phyloP scores from a whole-genome alignment of 2,329 filamentous ascomycete species.

The Cryphonectria nitschkei region DNA sequence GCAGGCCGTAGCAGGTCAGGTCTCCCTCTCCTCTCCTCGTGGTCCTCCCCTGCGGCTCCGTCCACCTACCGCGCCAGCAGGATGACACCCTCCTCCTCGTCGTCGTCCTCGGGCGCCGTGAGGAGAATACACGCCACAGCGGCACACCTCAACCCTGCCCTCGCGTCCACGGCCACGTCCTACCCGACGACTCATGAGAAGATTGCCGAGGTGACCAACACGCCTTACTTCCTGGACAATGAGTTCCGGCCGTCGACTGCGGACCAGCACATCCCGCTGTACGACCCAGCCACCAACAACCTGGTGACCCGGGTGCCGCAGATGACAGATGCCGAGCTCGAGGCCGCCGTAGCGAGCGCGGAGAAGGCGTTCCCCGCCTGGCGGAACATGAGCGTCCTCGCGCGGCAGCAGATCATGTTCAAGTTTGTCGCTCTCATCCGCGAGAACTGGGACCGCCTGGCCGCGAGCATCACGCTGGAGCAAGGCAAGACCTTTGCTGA shows the following conservation, averaged over 20 bases:
- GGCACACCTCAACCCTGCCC: slow-evolving; percentile 56
- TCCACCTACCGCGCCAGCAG: slow-evolving; percentile 31
- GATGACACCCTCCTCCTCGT: slow-evolving; percentile 33
- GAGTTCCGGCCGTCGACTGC: slow-evolving; percentile 71
- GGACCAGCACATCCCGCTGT: slow-evolving; percentile 75
- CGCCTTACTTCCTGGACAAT: slow-evolving; percentile 83
- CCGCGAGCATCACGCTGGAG: slow-evolving; percentile 83
- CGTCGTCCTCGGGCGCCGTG: slow-evolving; percentile 42
- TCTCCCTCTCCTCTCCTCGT: slow-evolving; percentile 30
- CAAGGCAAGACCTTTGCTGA: slow-evolving; percentile 89
- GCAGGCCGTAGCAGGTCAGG: slow-evolving; percentile 26
- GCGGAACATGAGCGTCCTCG: slow-evolving; percentile 72
- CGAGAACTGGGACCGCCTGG: slow-evolving; percentile 83
- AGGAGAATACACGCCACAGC: slow-evolving; percentile 62
- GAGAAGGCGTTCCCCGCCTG: slow-evolving; percentile 76
- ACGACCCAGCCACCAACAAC: slow-evolving; percentile 85
- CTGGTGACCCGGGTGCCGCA: slow-evolving; percentile 82
- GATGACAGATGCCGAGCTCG: slow-evolving; percentile 77
- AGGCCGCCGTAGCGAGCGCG: slow-evolving; percentile 74
- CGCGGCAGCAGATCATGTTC: slow-evolving; percentile 85
- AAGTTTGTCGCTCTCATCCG: slow-evolving; percentile 79
- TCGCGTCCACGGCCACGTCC: slow-evolving; percentile 59
- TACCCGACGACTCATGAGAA: slow-evolving; percentile 76
- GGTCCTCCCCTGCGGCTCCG: slow-evolving; percentile 32
- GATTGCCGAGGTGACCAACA: slow-evolving; percentile 69